Base-by-base conservation (phyloP, 768 basidiomycete species). In the Russula earlei region DNA sequence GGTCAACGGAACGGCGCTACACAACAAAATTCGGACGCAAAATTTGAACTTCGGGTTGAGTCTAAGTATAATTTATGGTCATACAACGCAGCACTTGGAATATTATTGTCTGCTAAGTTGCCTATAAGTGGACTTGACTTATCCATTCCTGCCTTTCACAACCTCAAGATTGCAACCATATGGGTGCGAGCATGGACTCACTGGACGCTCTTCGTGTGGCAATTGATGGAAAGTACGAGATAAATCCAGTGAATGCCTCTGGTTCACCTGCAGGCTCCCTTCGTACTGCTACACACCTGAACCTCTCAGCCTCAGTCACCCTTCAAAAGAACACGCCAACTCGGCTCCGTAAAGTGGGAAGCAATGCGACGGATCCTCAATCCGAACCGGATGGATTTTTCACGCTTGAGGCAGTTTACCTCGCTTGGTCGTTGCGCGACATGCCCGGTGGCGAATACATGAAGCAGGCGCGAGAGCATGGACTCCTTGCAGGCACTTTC, bases 391-490 rank as follows among this genome's bases (percentile, higher is more conserved):
- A 74, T n/a, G 85, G 88, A 46, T 85, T 86, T 61, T 91, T 87
- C 69, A 77, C 87, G 10, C 69, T 93, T 14, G 87, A 88, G 50
- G 86, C 91, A 1, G 74, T 98, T 9, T 85, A 88, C 63, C 75
- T 94, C n/a, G 85, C 87, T 27, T 98, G 85, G 87, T 71, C 83
- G 4, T 75, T 86, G 31, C 75, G 80, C 44, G 87, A 90, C 66
- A 80, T 81, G 0, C 75, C 81, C 0, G 81, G 83, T 29, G 87
- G 85, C 15, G 91, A 94, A 61, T 98, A 98, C 71, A 83, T 95
- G 81, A 86, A 84, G 66, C 84, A 87, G 63, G 84, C 85, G 2
- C 75, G 89, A 52, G 86, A 87, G 64, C 77, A 77, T 41, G 87
- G 89, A 1, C 71, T 92, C 29, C 56, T 52, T 2, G 74, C 80